Conservation (phyloP, 1,284 basidiomycete genomes). For the Leccinum ponderosum region DNA sequence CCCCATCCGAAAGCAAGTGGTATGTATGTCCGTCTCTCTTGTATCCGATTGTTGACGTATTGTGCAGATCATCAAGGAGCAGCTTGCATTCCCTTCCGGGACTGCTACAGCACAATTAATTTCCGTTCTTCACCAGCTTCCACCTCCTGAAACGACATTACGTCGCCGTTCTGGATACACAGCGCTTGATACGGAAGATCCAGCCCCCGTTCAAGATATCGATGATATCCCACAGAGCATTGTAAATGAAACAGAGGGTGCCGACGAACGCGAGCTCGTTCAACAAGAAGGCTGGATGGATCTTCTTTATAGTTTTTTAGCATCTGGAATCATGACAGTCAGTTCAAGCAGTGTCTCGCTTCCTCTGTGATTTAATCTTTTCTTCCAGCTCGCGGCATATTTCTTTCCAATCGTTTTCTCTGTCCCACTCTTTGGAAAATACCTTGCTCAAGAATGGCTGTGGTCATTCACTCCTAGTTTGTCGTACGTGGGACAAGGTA, state of each 20-base stretch:
- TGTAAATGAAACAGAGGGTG: constrained; percentile 17
- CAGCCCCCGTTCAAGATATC: background rate
- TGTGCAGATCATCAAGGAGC: constrained; percentile 85
- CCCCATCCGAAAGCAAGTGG: constrained; percentile 91
- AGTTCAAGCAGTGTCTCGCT: constrained; percentile 26
- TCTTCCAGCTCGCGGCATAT: constrained; percentile 66
- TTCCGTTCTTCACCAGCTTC: constrained; percentile 82
- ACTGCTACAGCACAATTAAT: constrained; percentile 98
- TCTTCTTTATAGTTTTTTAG: constrained; percentile 73
- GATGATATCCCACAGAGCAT: background rate
- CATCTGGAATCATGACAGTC: constrained; percentile 73
- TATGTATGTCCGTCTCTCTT: constrained; percentile 37
- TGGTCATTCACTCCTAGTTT: constrained; percentile 95
- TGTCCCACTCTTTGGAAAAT: constrained; percentile 86
- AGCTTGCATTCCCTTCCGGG: constrained; percentile 91
- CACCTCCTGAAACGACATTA: constrained; percentile 58
- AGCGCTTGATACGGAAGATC: constrained; percentile 40
- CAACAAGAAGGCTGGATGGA: constrained; percentile 71
- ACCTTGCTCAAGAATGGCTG: constrained; percentile 86
- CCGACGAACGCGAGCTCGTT: constrained; percentile 44
- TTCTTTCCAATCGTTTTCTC: constrained; percentile 92
- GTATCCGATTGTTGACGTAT: background rate
- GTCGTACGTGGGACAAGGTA: constrained; percentile 89
- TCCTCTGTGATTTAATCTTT: constrained; percentile 3
- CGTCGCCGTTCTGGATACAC: constrained; percentile 58